Conservation (phyloP, 2,329 filamentous ascomycete species). For the Monascus ruber region DNA sequence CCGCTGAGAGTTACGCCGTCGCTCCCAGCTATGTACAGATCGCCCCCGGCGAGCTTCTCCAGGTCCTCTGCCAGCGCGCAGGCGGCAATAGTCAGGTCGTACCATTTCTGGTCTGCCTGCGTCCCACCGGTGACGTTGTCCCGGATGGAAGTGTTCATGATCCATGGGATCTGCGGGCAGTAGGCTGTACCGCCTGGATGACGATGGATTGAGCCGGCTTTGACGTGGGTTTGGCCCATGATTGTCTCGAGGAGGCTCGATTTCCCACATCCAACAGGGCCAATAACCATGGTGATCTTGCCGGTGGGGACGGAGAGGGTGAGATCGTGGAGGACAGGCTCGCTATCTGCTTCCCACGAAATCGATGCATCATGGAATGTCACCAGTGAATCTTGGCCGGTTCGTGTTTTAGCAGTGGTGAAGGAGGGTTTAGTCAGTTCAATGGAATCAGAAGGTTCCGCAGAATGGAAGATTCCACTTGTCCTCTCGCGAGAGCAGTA, state of each 20-base stretch:
- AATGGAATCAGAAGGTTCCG: no score
- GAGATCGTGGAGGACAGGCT: not conserved
- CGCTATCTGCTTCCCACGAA: no score
- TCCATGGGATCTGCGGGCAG: conserved; percentile 62
- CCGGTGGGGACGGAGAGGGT: not conserved
- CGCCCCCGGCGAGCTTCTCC: conserved; percentile 59
- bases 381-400: no score
- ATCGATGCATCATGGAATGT: no score
- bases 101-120: conserved; percentile 53
- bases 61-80: conserved; percentile 65
- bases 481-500: no score
- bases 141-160: conserved; percentile 63
- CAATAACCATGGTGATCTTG: conserved; percentile 51
- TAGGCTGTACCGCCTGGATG: conserved; percentile 61
- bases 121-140: conserved; percentile 67
- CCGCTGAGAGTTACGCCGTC: conserved; percentile 76
- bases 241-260: conserved; percentile 78
- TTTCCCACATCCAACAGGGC: conserved; percentile 66
- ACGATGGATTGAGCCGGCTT: conserved; percentile 60
- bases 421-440: no score
- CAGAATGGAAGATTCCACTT: no score
- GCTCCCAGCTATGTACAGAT: conserved; percentile 64
- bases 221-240: conserved; percentile 71
- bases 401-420: no score
- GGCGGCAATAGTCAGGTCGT: conserved; percentile 54